Evolutionary conservation across 179 eudicot species (phyloP).

Genomic region (Beta corolliflora): DNA sequence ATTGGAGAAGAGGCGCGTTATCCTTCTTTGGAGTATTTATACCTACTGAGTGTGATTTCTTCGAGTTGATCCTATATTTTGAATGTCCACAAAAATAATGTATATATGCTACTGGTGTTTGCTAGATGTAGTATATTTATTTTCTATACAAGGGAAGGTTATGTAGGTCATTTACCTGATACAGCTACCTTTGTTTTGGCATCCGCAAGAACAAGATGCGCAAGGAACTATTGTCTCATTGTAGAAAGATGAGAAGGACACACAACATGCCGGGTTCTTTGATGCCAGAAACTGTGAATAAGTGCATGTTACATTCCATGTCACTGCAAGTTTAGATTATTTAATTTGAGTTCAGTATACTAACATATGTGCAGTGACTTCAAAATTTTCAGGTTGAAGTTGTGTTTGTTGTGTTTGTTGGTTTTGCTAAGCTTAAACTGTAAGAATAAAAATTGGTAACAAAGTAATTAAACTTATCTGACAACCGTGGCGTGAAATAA

Average conservation of each 20-base stretch:
- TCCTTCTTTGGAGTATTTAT: slow-evolving; percentile 40
- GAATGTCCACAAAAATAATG: neutral
- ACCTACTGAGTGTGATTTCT: slow-evolving; percentile 33
- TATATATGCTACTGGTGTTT: neutral
- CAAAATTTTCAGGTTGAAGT: neutral
- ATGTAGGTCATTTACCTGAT: slow-evolving; percentile 23
- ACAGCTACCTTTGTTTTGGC: slow-evolving; percentile 36
- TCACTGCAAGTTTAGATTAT: slow-evolving; percentile 38
- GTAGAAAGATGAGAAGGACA: slow-evolving; percentile 51
- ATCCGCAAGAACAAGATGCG: slow-evolving; percentile 39
- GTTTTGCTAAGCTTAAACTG: too few species aligned
- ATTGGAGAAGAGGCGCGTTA: slow-evolving; percentile 36
- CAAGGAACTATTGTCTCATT: slow-evolving; percentile 45
- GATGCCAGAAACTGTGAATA: slow-evolving; percentile 46
- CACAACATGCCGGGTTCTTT: slow-evolving; percentile 45
- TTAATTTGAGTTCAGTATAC: slow-evolving; percentile 12
- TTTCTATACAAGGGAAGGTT: neutral
- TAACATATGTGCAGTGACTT: slow-evolving; percentile 8
- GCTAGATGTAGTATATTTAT: neutral
- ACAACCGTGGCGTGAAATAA: too few species aligned
- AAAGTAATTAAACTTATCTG: too few species aligned
- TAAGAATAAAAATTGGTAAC: too few species aligned
- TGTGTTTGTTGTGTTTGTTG: too few species aligned
- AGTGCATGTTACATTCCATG: slow-evolving; percentile 52
- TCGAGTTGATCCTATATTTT: slow-evolving; percentile 35